Evolutionary conservation across 2,329 filamentous ascomycete genomes (phyloP), one percentile per base, ranked within the genome.

Genomic region (Colletotrichum falcatum): DNA sequence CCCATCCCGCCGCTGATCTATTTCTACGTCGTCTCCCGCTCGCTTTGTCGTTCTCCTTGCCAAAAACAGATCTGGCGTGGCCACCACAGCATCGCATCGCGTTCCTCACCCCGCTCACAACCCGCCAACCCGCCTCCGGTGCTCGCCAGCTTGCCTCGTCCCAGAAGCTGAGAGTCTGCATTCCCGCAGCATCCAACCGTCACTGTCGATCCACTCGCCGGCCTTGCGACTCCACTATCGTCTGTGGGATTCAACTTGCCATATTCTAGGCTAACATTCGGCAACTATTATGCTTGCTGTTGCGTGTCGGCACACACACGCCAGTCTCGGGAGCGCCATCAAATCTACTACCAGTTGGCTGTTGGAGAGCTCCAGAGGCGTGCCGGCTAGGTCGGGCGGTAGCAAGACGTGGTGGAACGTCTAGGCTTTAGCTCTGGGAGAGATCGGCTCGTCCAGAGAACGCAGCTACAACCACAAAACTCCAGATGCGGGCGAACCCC

Each of bases 401-500:
- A 54, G 54, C 42, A 60, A 70, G 60, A 70, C 65, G 66, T 64
- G 46, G 69, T 61, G 69, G 65, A 55, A 70, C 65, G 46, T 65
- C 54, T 20, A 65, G 46, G 44, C 53, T 42, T 42, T 60, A 44
- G 28, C 55, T 49, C 48, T 49, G 59, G 48, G 55, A 70, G 26
- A 51, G 48, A 69, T 53, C 54, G 56, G 30, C n/a, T 33, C 33
- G 28, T 35, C 44, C 39, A 14, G 42, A 42, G 33, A 59, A 49
- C 60, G 65, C 60, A 65, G 33, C 37, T 18, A 37, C 14, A 26
- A 69, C 54, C 35, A 33, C 59, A 18, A 44, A 60, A 65, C 48
- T 54, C 65, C 60, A 70, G 61, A 71, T 71, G 69, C 65, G 66
- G 69, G 69, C 60, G 33, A 35, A 53, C 26, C 59, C 60, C 76